Base-by-base conservation (phyloP, 495 filamentous ascomycete genomes). In the Patellaria atrata region DNA sequence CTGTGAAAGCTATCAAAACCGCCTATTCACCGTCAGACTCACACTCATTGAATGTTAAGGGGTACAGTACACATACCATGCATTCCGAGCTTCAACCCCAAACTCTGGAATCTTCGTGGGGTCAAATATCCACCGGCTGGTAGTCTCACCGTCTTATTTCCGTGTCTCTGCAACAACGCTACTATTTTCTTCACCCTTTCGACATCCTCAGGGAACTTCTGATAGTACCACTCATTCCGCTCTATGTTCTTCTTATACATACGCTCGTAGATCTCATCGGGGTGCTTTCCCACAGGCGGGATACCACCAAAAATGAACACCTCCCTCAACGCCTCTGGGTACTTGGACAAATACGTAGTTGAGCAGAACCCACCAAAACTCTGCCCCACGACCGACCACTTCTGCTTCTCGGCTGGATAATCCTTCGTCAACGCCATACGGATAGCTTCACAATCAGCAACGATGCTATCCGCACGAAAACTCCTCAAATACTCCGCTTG, bases 341-440 rank as follows among this genome's bases (percentile, higher is more conserved):
- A 75, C 38, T 77, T 69, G 11, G 80, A 89, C 7, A 96, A 64
- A 55, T 94, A 96, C 17, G 76, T 79, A 11, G 79, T 61, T 4
- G 64, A 62, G 38, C 79, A 86, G 56, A 93, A 94, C 1, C 87
- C 89, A 20, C 89, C 87, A 51, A 89, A 96, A 13, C 77, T 84
- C 57, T 94, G 87, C 8, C 89, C 89, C 30, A 91, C 72, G 61
- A 75, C 41, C 34, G 61, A 64, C 87, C 89, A 94, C 57, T 79
- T 79, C 47, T 73, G 69, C 48, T 80, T 72, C 11, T 76, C 72
- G 13, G 65, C 60, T 0, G 80, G 75, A 28, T 74, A 80, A 13
- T 78, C 71, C 3, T 62, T 56, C 0, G 77, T 86, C 39, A 96
- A 59, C 19, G 62, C 73, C 34, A 73, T 63, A 1, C 87, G 69